Evolutionary conservation across 1,284 basidiomycete genomes (phyloP).

Genomic region (Apiotrichum sp.): DNA sequence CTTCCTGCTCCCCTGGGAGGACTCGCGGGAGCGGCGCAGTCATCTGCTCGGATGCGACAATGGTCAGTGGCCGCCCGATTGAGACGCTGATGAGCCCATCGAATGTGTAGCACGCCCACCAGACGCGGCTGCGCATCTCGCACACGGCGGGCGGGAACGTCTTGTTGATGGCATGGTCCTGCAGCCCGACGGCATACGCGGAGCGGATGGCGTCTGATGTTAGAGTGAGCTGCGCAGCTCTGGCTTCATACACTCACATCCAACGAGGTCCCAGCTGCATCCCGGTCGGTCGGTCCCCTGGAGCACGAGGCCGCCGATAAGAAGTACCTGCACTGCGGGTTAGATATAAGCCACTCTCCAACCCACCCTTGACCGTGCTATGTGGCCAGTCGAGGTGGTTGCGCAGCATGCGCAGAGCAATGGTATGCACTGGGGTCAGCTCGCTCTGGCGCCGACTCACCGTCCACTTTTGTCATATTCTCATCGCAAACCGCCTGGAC

Average conservation of each 20-base stretch:
- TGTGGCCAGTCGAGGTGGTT: conserved; percentile 20
- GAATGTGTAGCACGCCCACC: conserved; percentile 21
- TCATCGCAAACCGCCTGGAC: background rate
- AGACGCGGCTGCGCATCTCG: conserved; percentile 15
- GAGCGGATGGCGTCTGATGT: conserved; percentile 12
- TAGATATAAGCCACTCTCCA: background rate
- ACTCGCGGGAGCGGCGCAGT: conserved; percentile 4
- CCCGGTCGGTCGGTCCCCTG: conserved; percentile 19
- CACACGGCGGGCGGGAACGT: conserved; percentile 4
- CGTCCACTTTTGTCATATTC: background rate
- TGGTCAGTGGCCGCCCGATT: conserved; percentile 11
- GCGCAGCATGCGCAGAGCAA: conserved; percentile 9
- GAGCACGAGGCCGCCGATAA: conserved; percentile 17
- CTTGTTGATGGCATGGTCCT: conserved; percentile 7
- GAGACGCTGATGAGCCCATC: conserved; percentile 17
- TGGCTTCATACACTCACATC: conserved; percentile 6
- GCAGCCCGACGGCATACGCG: conserved; percentile 18
- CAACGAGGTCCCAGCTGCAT: conserved; percentile 17
- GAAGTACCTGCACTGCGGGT: conserved; percentile 13
- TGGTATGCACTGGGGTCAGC: conserved; percentile 1
- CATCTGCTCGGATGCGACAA: conserved; percentile 4
- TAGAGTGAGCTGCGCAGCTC: background rate
- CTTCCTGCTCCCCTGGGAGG: conserved; percentile 6
- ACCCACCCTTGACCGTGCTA: conserved; percentile 12
- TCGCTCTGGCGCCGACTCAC: background rate